Evolutionary conservation across 2,329 filamentous ascomycete species (phyloP).

Genomic region (Chaetomium sp.): DNA sequence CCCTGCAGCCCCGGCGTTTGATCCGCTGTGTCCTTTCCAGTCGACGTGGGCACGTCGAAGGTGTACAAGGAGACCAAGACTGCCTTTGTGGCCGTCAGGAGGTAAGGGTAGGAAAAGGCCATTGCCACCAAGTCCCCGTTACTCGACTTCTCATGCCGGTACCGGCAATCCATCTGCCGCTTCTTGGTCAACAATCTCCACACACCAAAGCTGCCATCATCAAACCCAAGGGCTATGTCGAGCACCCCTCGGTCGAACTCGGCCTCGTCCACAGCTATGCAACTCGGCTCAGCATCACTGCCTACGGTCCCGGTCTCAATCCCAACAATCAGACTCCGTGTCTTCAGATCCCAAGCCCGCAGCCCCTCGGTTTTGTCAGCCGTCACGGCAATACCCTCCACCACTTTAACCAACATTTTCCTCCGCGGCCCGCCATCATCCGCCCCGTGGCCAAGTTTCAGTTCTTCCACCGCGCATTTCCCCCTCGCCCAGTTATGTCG

Average conservation of each 20-base stretch:
- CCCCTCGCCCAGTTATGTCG: slow-evolving; percentile 88
- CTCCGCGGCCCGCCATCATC: slow-evolving; percentile 35
- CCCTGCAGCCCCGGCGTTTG: background rate
- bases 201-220: slow-evolving; percentile 63
- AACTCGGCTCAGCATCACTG: slow-evolving; percentile 44
- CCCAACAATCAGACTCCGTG: slow-evolving; percentile 52
- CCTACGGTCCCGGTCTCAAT: slow-evolving; percentile 28
- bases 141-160: slow-evolving; percentile 54
- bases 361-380: slow-evolving; percentile 64
- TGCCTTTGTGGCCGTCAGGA: slow-evolving; percentile 69
- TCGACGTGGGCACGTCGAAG: slow-evolving; percentile 37
- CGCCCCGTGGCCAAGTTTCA: slow-evolving; percentile 40
- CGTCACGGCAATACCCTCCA: slow-evolving; percentile 71
- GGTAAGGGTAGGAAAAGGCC: slow-evolving; percentile 66
- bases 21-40: slow-evolving; percentile 4
- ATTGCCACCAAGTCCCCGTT: slow-evolving; percentile 63
- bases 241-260: slow-evolving; percentile 38
- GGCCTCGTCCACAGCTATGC: slow-evolving; percentile 58
- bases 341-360: slow-evolving; percentile 70
- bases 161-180: slow-evolving; percentile 41
- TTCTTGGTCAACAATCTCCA: slow-evolving; percentile 52
- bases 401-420: slow-evolving; percentile 70
- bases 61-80: slow-evolving; percentile 73
- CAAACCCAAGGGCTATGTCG: slow-evolving; percentile 62
- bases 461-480: slow-evolving; percentile 71